Evolutionary conservation across 1,139 yeast species (phyloP), one percentile per base, ranked within the genome.

Genomic region (Diutina neorugosa): DNA sequence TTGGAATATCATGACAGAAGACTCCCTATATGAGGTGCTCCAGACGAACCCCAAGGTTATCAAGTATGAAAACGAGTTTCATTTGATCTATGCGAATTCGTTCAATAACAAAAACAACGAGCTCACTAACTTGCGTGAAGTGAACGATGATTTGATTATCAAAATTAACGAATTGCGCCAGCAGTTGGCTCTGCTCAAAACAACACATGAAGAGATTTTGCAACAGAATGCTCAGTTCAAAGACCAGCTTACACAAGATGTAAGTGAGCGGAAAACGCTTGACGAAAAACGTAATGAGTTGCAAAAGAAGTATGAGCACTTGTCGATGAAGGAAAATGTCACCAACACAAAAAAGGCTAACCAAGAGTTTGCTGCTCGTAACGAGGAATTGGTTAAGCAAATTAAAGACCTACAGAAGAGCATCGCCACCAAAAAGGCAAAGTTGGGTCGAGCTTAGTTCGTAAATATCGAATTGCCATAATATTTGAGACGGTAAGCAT

Each of bases 261-360:
- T 46, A 6, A 20, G 27, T 11, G 11, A 12, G 3, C 43, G 51
- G 25, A 31, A 27, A 27, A 19, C 5, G 12, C 43, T 34, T 18
- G 50, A 51, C 41, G 53, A 20, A 51, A 51, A 6, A 47, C 49
- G 3, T 21, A 53, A 2, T 53, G 56, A 62, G 11, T 62, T 73
- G 48, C 65, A 68, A 55, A 57, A 56, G 20, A 65, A 66, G 54
- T 71, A 70, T 55, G 74, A 69, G 53, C 64, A 66, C 47, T 65
- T 74, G 54, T 73, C 74, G 41, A 73, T 74, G 79, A 71, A 73
- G 55, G 74, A 71, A 57, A 74, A 74, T 56, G 64, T 74, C 54
- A 68, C 65, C 55, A 74, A 74, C 56, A 74, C 79, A 1, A 73
- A 70, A 53, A 70, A 73, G 58, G 78, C 78, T 27, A 74, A 74